Evolutionary conservation across 179 eudicot genomes (phyloP), one percentile per base, ranked within the genome.

Genomic region (Spergularia azorica): DNA sequence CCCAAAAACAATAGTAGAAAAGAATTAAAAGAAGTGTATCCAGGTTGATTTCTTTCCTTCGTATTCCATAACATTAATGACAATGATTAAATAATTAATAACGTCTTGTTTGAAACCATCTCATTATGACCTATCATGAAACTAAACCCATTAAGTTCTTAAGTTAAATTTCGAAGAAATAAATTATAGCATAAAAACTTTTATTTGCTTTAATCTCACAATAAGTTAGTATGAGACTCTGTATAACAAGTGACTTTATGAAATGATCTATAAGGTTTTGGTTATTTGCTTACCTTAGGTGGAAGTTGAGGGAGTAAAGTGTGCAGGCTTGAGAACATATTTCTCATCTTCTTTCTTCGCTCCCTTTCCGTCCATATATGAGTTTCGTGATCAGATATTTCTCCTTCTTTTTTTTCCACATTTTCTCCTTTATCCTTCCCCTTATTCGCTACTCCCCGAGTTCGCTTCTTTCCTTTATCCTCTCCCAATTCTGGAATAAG

Each of bases 351-450:
- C 82, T 94, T 94, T 81, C 95, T 92, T 77, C 98, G 92, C 76
- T 94, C 97, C 78, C 98, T 92, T 79, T 92, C 98, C 0, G 94
- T 90, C 90, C 87, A 88, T 81, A 89, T 90, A 71, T 93, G 97
- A 50, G 79, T 39, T 60, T 81, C 93, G 48, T 92, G 90, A 63
- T 87, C 90, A 5, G 80, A 59, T 67, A 73, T 39, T 71, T 77
- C 81, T 11, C 76, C 89, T 16, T 48, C 77, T 12, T 67, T 82
- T n/a, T 61, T 78, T 67, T 63, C 77, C 18, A 71, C 85, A 15
- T 60, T 59, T 43, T 8, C 26, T 48, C 51, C 72, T 48, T 84
- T 73, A 46, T 43, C 75, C 39, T 84, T 74, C 26, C 70, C 80
- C 50, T 65, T 79, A 16, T 10, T 41, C 6, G 32, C 3, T 18